phyloP scores from a whole-genome alignment of 345 rosid species.

The Lepidium sativum region DNA sequence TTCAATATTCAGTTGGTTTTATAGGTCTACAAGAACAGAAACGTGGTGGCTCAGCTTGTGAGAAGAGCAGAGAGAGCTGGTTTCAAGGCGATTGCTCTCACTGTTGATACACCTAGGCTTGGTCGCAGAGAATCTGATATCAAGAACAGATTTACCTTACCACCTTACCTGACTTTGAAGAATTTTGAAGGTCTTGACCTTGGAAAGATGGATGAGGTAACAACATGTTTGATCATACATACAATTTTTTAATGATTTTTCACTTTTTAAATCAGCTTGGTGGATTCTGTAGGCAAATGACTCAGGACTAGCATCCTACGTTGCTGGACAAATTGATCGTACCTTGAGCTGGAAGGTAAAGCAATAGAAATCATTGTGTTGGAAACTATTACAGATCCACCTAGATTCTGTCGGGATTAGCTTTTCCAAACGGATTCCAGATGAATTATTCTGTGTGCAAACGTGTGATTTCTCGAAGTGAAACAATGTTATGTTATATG shows the following conservation, averaged over 20 bases:
- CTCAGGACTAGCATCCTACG: slow-evolving; percentile 84
- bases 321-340: slow-evolving; percentile 69
- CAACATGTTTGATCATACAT: background rate
- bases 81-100: slow-evolving; percentile 82
- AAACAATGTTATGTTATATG: background rate
- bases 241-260: background rate
- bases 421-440: too few species aligned
- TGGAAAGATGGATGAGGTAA: slow-evolving; percentile 72
- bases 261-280: background rate
- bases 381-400: background rate
- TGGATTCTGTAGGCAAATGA: slow-evolving; percentile 42
- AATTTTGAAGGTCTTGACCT: slow-evolving; percentile 84
- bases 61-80: slow-evolving; percentile 82
- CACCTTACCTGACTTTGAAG: slow-evolving; percentile 70
- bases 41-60: slow-evolving; percentile 69
- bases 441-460: too few species aligned
- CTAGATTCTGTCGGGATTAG: too few species aligned
- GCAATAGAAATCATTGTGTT: background rate
- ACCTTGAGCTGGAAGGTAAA: slow-evolving; percentile 82
- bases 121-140: slow-evolving; percentile 49
- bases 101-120: slow-evolving; percentile 85
- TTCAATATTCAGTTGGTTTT: background rate
- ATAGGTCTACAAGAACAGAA: slow-evolving; percentile 64
- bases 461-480: too few species aligned
- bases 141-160: slow-evolving; percentile 72